phyloP scores from a whole-genome alignment of 306 rosid species.

The Trichosanthes cucumerina region DNA sequence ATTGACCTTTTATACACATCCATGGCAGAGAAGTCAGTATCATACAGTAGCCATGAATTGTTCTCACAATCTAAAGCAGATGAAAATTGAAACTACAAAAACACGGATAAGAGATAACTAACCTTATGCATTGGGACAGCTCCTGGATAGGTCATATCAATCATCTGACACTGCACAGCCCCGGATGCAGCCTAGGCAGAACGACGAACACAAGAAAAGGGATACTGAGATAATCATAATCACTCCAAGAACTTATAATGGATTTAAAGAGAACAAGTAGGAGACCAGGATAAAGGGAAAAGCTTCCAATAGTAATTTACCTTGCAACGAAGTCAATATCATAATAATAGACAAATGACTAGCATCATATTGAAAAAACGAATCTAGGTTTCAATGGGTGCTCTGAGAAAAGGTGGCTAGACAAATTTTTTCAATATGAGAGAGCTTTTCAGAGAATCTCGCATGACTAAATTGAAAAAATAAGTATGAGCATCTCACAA shows the following conservation, averaged over 20 bases:
- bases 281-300: neutral
- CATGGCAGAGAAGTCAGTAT: neutral
- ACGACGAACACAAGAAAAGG: conserved; percentile 6
- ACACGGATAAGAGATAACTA: conserved; percentile 12
- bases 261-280: neutral
- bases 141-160: conserved; percentile 80
- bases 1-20: conserved; percentile 48
- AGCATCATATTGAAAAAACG: neutral
- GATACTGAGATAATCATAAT: neutral
- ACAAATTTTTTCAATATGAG: neutral
- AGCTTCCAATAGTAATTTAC: neutral
- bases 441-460: neutral
- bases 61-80: neutral
- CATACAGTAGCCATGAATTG: neutral
- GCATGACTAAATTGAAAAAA: neutral
- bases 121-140: conserved; percentile 99
- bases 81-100: neutral
- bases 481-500: neutral
- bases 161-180: conserved; percentile 93
- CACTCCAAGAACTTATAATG: neutral
- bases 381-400: neutral
- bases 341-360: neutral
- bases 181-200: conserved; percentile 87
- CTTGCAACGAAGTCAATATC: neutral
- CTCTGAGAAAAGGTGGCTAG: neutral